Base-by-base conservation (phyloP, 768 basidiomycete genomes). In the Russula griseocarnosa region DNA sequence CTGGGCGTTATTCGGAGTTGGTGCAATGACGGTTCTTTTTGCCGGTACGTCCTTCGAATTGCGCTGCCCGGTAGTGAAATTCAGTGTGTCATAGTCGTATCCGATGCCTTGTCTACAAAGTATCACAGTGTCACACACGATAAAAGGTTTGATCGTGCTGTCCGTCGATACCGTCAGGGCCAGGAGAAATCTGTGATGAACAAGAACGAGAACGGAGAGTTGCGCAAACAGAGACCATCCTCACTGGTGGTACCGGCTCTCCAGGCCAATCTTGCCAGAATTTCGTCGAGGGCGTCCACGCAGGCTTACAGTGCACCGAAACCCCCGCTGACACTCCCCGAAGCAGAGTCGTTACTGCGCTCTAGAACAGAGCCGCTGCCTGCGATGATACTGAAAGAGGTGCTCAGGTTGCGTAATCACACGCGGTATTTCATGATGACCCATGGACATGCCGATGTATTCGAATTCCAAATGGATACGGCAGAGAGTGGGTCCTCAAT, bases 1-100 rank as follows among this genome's bases (percentile, higher is more conserved):
- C 3, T 92, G 90, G 90, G 87, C 90, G 0, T 73, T 92, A 40
- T 74, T 90, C 8, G 91, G 89, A 18, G 86, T 91, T 16, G 88
- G 79, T 1, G 83, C 87, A 1, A 83, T 92, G 83, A 89, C 90
- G 0, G 83, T 88, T 30, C 76, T 91, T 16, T 79, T 91, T 63
- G 86, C 89, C 8, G 82, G 88, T 88, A 49, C 9, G 82, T 74
- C 8, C 30, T 40, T 53, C 44, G 24, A n/a, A 24, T 28, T 9
- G 38, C 42, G 32, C 32, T 14, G 22, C 28, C 2, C 16, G 13
- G 38, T 10, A 22, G 18, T 38, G 36, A 24, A n/a, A 63, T 11
- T 28, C n/a, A n/a, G 1, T 26, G 26, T 20, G 22, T 26, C 5
- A 0, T 69, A 86, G 87, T 90, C 55, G 68, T 88, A 32, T 80